A percentile compares a stretch with the other conserved stretches of the same genome.
Conservation (phyloP, 345 rosid genomes). For the Psidium friedrichsthalianum region DNA sequence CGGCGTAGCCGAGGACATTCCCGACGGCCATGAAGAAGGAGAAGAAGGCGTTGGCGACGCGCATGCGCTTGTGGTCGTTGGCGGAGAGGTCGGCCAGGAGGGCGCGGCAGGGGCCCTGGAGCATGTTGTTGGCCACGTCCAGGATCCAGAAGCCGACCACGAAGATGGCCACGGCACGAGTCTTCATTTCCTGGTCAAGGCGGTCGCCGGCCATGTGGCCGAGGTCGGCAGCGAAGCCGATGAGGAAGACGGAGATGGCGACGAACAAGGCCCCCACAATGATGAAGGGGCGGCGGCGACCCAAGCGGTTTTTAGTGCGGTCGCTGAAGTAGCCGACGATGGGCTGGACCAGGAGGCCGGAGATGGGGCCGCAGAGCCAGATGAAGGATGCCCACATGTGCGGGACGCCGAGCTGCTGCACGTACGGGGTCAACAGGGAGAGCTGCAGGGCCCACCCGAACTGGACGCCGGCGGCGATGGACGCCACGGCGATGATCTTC, state of each 20-base stretch:
- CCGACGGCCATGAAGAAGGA: constrained; percentile 95
- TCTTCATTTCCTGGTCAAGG: constrained; percentile 15
- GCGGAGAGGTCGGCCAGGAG: constrained; percentile 75
- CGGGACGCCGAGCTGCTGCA: constrained; percentile 73
- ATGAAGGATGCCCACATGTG: constrained; percentile 83
- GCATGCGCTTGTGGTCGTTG: constrained; percentile 31
- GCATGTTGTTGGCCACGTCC: constrained; percentile 81
- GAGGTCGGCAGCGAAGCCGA: constrained; percentile 75
- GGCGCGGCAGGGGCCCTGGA: constrained; percentile 83
- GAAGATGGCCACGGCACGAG: constrained; percentile 59
- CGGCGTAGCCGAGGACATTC: constrained; percentile 69
- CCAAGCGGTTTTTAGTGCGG: constrained; percentile 57
- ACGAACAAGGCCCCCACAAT: constrained; percentile 44
- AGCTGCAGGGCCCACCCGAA: constrained; percentile 96
- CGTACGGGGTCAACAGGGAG: constrained; percentile 78
- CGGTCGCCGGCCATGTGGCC: constrained; percentile 54
- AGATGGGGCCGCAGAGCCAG: constrained; percentile 91
- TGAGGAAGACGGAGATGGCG: constrained; percentile 50
- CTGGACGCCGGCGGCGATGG: constrained; percentile 83
- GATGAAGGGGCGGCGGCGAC: constrained; percentile 89
- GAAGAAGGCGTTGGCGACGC: constrained; percentile 49
- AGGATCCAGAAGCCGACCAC: constrained; percentile 82
- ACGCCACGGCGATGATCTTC: constrained; percentile 51
- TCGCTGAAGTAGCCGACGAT: constrained; percentile 79
- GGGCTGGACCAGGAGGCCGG: constrained; percentile 88